Percentiles rank a stretch among this genome's conserved stretches.
Evolutionary conservation across 2,329 filamentous ascomycete genomes (phyloP).

Genomic region (Penicillium vulpinum): DNA sequence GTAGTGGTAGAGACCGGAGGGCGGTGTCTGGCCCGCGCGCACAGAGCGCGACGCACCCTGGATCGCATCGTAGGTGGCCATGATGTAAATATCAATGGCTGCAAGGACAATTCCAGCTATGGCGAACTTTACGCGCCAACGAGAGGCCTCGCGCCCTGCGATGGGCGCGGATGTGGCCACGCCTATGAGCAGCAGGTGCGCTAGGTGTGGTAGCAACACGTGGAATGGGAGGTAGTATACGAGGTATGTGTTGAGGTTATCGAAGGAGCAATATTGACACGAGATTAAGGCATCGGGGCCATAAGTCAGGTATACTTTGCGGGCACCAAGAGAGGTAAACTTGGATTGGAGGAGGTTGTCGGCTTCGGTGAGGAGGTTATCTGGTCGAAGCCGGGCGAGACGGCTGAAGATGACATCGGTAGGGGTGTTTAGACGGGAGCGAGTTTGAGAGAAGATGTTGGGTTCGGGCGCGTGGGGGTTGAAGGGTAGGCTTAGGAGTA

Average conservation of each 20-base stretch:
- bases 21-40: constrained; percentile 63
- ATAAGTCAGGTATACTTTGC: constrained; percentile 79
- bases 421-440: constrained; percentile 81
- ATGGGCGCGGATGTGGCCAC: constrained; percentile 69
- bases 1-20: constrained; percentile 34
- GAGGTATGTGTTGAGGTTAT: constrained; percentile 69
- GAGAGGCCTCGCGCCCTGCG: constrained; percentile 61
- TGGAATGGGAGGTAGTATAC: constrained; percentile 73
- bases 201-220: constrained; percentile 73
- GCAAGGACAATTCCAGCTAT: constrained; percentile 61
- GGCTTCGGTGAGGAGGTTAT: constrained; percentile 43
- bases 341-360: constrained; percentile 68
- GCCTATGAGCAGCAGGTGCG: constrained; percentile 72
- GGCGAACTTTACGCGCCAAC: constrained; percentile 72
- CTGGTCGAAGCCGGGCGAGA: constrained; percentile 51
- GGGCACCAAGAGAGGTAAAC: constrained; percentile 69
- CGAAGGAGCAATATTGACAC: constrained; percentile 80
- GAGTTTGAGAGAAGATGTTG: constrained; percentile 77
- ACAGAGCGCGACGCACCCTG: constrained; percentile 59
- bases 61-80: constrained; percentile 62
- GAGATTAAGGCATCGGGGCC: constrained; percentile 71
- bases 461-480: constrained; percentile 51
- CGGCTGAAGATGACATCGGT: constrained; percentile 81
- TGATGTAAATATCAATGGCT: constrained; percentile 64
- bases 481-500: constrained; percentile 68